Evolutionary conservation across 2,329 filamentous ascomycete species (phyloP).

Genomic region (Aspergillus sergii): DNA sequence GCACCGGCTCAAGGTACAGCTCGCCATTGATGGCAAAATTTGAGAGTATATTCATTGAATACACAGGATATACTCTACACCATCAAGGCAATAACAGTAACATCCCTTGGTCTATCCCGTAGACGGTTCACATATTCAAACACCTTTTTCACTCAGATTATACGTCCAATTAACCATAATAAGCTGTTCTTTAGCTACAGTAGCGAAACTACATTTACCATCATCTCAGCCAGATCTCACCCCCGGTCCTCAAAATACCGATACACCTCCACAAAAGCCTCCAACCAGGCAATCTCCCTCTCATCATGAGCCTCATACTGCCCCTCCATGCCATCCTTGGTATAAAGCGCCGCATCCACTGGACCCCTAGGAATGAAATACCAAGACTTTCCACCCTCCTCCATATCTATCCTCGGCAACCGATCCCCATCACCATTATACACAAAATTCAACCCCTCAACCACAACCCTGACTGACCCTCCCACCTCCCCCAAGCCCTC

Average conservation of each 20-base stretch:
- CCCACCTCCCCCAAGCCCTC: neutral
- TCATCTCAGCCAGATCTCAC: neutral
- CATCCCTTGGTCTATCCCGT: too few relatives aligned
- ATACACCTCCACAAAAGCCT: slow-evolving; percentile 18
- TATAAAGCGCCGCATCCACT: neutral
- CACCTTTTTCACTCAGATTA: too few relatives aligned
- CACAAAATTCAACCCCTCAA: neutral
- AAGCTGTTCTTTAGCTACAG: too few relatives aligned
- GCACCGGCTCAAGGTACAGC: too few relatives aligned
- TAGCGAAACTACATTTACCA: too few relatives aligned
- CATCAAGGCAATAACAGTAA: too few relatives aligned
- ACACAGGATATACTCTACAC: too few relatives aligned
- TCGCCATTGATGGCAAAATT: too few relatives aligned
- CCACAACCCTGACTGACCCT: neutral
- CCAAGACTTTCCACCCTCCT: neutral
- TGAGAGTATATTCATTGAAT: too few relatives aligned
- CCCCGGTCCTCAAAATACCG: slow-evolving; percentile 4
- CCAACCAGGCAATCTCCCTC: slow-evolving; percentile 21
- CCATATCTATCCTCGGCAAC: neutral
- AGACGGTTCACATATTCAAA: too few relatives aligned
- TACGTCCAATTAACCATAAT: too few relatives aligned
- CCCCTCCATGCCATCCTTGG: neutral
- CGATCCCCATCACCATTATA: neutral
- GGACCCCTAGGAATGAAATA: neutral
- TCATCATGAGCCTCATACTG: slow-evolving; percentile 17